A percentile compares a stretch with the other conserved stretches of the same genome.
Conservation (phyloP, 1,284 basidiomycete genomes). For the Cryptococcus wingfieldii region DNA sequence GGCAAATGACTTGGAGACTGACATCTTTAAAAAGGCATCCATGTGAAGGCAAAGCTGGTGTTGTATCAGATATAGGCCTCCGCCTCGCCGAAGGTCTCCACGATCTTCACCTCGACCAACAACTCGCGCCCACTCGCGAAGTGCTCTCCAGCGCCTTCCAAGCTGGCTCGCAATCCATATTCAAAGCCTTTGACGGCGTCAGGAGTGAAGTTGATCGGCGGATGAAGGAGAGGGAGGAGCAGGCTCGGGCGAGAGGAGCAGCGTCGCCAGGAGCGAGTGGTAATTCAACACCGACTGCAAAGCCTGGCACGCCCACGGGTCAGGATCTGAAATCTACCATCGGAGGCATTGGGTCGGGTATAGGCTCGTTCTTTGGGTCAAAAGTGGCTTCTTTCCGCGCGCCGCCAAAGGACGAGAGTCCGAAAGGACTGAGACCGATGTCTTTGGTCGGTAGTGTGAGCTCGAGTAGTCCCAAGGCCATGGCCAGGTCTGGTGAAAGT, state of each 20-base stretch:
- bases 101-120: slow-evolving; percentile 82
- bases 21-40: slow-evolving; percentile 57
- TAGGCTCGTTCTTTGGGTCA: slow-evolving; percentile 42
- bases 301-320: slow-evolving; percentile 3
- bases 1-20: not conserved
- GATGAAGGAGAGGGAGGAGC: slow-evolving; percentile 33
- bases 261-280: slow-evolving; percentile 2
- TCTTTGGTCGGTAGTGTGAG: slow-evolving; percentile 20
- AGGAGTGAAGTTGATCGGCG: slow-evolving; percentile 48
- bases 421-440: slow-evolving; percentile 28
- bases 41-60: slow-evolving; percentile 79
- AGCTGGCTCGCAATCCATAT: slow-evolving; percentile 71
- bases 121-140: slow-evolving; percentile 80
- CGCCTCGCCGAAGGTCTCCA: slow-evolving; percentile 80
- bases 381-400: slow-evolving; percentile 24
- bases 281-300: not conserved
- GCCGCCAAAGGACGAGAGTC: not conserved
- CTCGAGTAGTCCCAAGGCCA: slow-evolving; percentile 1
- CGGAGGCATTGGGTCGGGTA: slow-evolving; percentile 38
- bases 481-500: not conserved
- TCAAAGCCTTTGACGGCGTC: slow-evolving; percentile 81
- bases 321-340: slow-evolving; percentile 34
- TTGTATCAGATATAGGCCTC: slow-evolving; percentile 81
- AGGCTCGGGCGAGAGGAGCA: slow-evolving; percentile 2
- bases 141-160: slow-evolving; percentile 72